Evolutionary conservation across 2,329 filamentous ascomycete genomes (phyloP).

Genomic region (Juglanconis sp.): DNA sequence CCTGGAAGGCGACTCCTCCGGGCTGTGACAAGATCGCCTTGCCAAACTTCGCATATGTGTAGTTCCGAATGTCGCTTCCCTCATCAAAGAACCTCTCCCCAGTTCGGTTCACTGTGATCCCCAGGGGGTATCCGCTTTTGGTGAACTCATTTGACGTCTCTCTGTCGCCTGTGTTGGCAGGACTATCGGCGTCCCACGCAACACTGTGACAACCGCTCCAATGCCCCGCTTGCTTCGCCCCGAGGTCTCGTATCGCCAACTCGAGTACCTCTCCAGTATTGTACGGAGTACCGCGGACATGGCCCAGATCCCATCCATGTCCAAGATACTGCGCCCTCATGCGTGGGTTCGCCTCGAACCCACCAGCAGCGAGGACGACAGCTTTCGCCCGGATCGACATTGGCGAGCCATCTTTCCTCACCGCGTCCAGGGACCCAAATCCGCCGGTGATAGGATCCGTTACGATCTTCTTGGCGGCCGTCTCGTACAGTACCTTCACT

Average conservation of each 20-base stretch:
- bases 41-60: constrained; percentile 66
- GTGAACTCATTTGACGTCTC: constrained; percentile 64
- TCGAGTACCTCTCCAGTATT: constrained; percentile 59
- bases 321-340: constrained; percentile 54
- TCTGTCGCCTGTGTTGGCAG: constrained; percentile 51
- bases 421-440: constrained; percentile 31
- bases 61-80: constrained; percentile 62
- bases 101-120: constrained; percentile 59
- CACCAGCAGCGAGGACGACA: constrained; percentile 57
- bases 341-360: constrained; percentile 59
- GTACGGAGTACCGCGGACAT: constrained; percentile 61
- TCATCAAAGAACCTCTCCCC: constrained; percentile 65
- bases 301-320: constrained; percentile 59
- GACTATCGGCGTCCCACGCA: constrained; percentile 63
- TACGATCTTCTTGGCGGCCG: constrained; percentile 39
- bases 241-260: constrained; percentile 48
- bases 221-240: constrained; percentile 52
- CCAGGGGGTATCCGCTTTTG: constrained; percentile 66
- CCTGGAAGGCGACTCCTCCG: constrained; percentile 56
- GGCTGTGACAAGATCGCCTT: constrained; percentile 59
- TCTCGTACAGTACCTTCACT: constrained; percentile 44
- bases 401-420: constrained; percentile 19
- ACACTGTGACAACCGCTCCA: constrained; percentile 65
- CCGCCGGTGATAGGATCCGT: constrained; percentile 27
- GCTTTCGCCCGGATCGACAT: constrained; percentile 33